A percentile compares a stretch with the other conserved stretches of the same genome.
phyloP scores from a whole-genome alignment of 768 basidiomycete genomes.

The Melanogaster broomeanus region DNA sequence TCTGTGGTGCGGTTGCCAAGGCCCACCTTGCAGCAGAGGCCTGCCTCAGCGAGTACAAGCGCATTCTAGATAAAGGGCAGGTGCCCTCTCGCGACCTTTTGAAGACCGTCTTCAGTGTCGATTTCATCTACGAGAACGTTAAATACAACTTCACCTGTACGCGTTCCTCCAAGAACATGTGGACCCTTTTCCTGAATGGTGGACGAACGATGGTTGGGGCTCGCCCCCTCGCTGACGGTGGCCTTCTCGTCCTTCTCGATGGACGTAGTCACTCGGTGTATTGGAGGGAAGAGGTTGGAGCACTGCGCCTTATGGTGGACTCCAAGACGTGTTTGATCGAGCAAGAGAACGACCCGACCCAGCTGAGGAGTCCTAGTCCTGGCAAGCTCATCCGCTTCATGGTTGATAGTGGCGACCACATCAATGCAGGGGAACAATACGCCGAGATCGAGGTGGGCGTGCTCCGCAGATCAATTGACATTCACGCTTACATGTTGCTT shows the following conservation, averaged over 20 bases:
- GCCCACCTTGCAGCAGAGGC: conserved; percentile 88
- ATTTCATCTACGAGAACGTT: conserved; percentile 96
- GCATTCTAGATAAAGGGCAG: conserved; percentile 96
- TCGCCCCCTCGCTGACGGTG: conserved; percentile 91
- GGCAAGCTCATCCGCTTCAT: conserved; percentile 95
- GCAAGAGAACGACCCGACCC: conserved; percentile 99
- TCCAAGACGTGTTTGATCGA: conserved; percentile 98
- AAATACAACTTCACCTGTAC: conserved; percentile 96
- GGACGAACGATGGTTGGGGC: conserved; percentile 91
- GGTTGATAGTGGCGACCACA: conserved; percentile 95
- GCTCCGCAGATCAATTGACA: background rate
- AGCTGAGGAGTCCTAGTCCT: conserved; percentile 92
- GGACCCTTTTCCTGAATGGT: conserved; percentile 97
- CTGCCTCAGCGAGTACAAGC: conserved; percentile 92
- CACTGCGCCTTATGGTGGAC: conserved; percentile 89
- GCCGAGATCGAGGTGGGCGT: conserved; percentile 90
- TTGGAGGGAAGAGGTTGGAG: conserved; percentile 98
- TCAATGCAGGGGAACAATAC: conserved; percentile 95
- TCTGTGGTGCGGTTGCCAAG: conserved; percentile 96
- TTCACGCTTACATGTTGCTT: conserved; percentile 2
- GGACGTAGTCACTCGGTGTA: conserved; percentile 97
- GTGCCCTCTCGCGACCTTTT: conserved; percentile 92
- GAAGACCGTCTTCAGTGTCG: conserved; percentile 94
- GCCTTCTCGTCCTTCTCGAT: conserved; percentile 87
- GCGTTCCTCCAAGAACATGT: conserved; percentile 82